Conservation (phyloP, 1,284 basidiomycete species). For the Earliella scabrosa region DNA sequence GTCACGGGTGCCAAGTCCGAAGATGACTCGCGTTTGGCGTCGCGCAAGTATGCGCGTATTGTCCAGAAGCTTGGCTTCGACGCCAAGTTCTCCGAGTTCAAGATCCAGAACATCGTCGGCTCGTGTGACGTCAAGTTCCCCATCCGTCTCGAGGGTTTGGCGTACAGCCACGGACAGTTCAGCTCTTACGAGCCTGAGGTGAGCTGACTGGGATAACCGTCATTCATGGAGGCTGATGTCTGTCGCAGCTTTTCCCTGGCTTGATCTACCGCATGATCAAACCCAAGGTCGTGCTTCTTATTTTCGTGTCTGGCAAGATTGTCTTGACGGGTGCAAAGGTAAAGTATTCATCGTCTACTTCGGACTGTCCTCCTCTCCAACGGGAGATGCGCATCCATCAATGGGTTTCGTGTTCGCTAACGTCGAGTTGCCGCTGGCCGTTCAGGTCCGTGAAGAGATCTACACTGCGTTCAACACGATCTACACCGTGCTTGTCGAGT, state of each 20-base stretch:
- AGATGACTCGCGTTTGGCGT: constrained; percentile 96
- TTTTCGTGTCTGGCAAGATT: constrained; percentile 99
- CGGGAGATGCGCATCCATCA: constrained; percentile 16
- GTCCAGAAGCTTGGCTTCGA: constrained; percentile 99
- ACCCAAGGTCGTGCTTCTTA: constrained; percentile 97
- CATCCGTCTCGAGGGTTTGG: constrained; percentile 96
- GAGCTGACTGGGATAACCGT: constrained; percentile 31
- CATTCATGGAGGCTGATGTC: constrained; percentile 5
- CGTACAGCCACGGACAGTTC: constrained; percentile 98
- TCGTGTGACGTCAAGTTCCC: constrained; percentile 99
- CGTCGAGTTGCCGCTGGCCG: constrained; percentile 34
- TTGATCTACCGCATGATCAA: constrained; percentile 99
- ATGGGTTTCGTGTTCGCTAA: constrained; percentile 40
- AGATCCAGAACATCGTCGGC: constrained; percentile 99
- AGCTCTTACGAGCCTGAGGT: constrained; percentile 98
- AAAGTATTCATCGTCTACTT: constrained; percentile 36
- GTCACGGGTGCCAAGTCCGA: constrained; percentile 99
- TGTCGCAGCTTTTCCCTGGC: constrained; percentile 91
- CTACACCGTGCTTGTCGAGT: constrained; percentile 92
- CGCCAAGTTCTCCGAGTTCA: constrained; percentile 99
- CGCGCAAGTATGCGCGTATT: constrained; percentile 98
- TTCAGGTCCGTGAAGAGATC: constrained; percentile 96
- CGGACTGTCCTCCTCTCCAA: constrained; percentile 1
- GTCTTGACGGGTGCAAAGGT: constrained; percentile 99
- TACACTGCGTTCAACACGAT: constrained; percentile 99